Evolutionary conservation across 371 early-diverging fungal species (phyloP), one percentile per base, ranked within the genome.

Genomic region (Haplosporangium sp.): DNA sequence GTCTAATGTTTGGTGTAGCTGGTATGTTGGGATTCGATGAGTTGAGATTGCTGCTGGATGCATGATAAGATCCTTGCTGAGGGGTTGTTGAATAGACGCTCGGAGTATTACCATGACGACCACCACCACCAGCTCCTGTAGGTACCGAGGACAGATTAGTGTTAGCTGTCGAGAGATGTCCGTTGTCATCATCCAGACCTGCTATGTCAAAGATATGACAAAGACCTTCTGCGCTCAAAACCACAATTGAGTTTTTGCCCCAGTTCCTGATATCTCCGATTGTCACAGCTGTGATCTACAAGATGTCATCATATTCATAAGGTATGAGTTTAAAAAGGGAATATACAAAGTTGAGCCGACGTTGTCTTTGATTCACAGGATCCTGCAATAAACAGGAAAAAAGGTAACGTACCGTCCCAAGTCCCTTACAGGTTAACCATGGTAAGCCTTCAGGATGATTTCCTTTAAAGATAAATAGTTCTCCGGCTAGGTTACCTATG

Each of bases 391-490:
- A 61, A 42, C 20, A 61, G 11, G 10, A 27, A 38, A 6, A n/a
- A 44, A 7, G n/a, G 20, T 15, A 6, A 55, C 83, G 66, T 85
- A 91, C 91, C 61, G 92, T 92, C 58, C 92, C 92, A 44, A 90
- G 82, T 39, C 87, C 88, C 50, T 84, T 87, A 71, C 91, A 90
- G 13, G 89, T 84, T 64, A 85, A 82, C 48, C 87, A 85, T 53
- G 92, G 91, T 44, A 83, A 48, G 0, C 90, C 89, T 27, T 83
- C 76, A 6, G 82, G 72, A 61, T 89, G 86, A 44, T 87, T 86
- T 13, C 93, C 94, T 68, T 94, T 94, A 60, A 94, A 95, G 13
- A 95, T 90, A n/a, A 92, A 92, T 39, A 95, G 84, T 66, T 91
- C 90, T 42, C 95, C 95, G 63, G 89, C 88, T 48, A 94, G 77